Evolutionary conservation across 1,284 basidiomycete genomes (phyloP).

Genomic region (Leccinum fuscescens): DNA sequence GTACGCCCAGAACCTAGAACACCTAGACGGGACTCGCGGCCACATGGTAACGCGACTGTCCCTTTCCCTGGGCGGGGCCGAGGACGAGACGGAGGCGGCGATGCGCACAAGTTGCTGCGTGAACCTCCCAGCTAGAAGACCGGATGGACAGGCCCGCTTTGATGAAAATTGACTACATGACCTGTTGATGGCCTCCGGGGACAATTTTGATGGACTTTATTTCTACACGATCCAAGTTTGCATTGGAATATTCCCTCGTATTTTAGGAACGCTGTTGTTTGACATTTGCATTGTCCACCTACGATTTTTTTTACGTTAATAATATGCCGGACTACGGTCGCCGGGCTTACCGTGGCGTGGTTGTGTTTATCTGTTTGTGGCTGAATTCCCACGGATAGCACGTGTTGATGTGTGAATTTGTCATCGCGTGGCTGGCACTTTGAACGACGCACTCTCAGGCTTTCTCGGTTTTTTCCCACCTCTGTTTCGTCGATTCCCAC

Average conservation of each 20-base stretch:
- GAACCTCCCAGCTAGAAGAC: slow-evolving; percentile 32
- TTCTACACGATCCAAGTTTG: slow-evolving; percentile 14
- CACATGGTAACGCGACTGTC: slow-evolving; percentile 34
- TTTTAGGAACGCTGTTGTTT: slow-evolving; percentile 10
- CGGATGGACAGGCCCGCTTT: not conserved
- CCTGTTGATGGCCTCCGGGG: slow-evolving; percentile 19
- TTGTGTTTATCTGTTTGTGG: slow-evolving; percentile 13
- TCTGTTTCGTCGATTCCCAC: slow-evolving; percentile 36
- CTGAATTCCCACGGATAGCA: slow-evolving; percentile 31
- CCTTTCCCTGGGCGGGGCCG: slow-evolving; percentile 46
- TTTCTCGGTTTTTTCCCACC: slow-evolving; percentile 37
- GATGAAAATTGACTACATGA: slow-evolving; percentile 12
- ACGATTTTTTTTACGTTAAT: slow-evolving; percentile 18
- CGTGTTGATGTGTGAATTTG: slow-evolving; percentile 32
- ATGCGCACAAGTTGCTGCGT: slow-evolving; percentile 28
- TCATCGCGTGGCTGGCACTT: slow-evolving; percentile 21
- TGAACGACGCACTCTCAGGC: slow-evolving; percentile 31
- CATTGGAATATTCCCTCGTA: slow-evolving; percentile 21
- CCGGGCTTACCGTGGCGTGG: not conserved
- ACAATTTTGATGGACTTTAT: slow-evolving; percentile 24
- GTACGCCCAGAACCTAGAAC: slow-evolving; percentile 29
- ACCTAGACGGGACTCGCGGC: slow-evolving; percentile 38
- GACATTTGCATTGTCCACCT: not conserved
- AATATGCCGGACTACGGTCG: slow-evolving; percentile 9
- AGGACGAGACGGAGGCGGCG: slow-evolving; percentile 27